Base-by-base conservation (phyloP, 2,329 filamentous ascomycete species). In the Nothomitra cinnamomea region DNA sequence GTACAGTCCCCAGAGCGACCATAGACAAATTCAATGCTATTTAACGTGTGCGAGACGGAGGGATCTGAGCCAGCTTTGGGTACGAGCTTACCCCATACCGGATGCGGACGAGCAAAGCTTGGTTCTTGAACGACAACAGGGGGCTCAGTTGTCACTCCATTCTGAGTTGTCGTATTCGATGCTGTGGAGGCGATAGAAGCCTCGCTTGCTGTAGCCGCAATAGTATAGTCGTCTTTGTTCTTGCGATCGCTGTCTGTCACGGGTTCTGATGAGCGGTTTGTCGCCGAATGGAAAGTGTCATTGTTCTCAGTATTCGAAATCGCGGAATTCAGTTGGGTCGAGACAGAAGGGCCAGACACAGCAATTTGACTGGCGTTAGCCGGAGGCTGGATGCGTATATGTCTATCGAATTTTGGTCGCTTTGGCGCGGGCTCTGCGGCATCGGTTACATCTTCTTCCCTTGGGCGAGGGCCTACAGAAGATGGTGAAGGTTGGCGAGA, bases 1-100 rank as follows among this genome's bases (percentile, higher is more conserved):
- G 83, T 90, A 60, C 87, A 89, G 19, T 75, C 19, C 19, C 7
- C 41, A 4, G 47, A 41, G 15, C 53, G 53, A 21, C 53, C 53
- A 17, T 28, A 55, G 15, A 49, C 22, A 15, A 21, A 43, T 35
- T 25, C 10, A 8, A 22, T 28, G 2, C 22, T 10, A n/a, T 40
- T 49, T n/a, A 55, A 41, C 1, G 15, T 52, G 48, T 56, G 10
- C 5, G 32, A 17, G 7, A 43, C 15, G 12, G 19, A 17, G 19
- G 40, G 38, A 25, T 35, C 24, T 2, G 53, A 55, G 8, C 49
- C 40, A 19, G 35, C n/a, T 22, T 25, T 36, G 5, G 45, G 19
- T 12, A 52, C 17, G 3, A 56, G 35, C 43, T 43, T 54, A 8
- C 55, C 55, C 21, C 55, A 48, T n/a, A 51, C 22, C 8, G 53